Base-by-base conservation (phyloP, 306 rosid species). In the Sindora glabra region DNA sequence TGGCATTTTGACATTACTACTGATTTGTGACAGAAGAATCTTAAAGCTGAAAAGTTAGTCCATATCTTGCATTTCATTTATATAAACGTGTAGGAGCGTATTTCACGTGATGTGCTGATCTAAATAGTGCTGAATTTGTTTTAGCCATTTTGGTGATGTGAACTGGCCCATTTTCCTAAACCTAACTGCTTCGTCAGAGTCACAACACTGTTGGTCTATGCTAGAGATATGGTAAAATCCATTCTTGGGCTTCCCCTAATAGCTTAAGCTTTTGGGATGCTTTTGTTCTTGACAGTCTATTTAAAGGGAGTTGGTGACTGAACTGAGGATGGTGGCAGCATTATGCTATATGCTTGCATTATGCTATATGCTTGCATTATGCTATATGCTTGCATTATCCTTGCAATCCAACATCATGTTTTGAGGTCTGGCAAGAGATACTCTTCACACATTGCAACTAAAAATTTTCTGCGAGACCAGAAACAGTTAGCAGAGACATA, bases 401-500 rank as follows among this genome's bases (percentile, higher is more conserved):
- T 16, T 41, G 40, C 49, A 49, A 65, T 56, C 56, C 65, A 45
- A 15, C 1, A 16, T 14, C 1, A 2, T 25, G 3, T 40, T 32
- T 37, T 10, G 45, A n/a, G n/a, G n/a, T n/a, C n/a, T n/a, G 62
- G 29, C 59, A 19, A 14, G 19, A 47, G 38, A 23, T 17, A 56
- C 24, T 48, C 41, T 50, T 58, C 51, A 14, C 57, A 16, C 61
- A 49, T 27, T 27, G 52, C 49, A 10, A 63, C 38, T 21, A 48
- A 36, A 44, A 69, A 53, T 12, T 57, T 42, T 42, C 36, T n/a
- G n/a, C n/a, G n/a, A n/a, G n/a, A 40, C 11, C 24, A 32, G 22
- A 61, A 61, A 63, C 40, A 14, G 39, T 33, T n/a, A 70, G 32
- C 45, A 38, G 19, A 49, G 1, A 50, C 53, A 65, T 56, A 22